Percentiles rank a stretch among this genome's conserved stretches.
These are phyloP conservation scores for Penicillium glabrum DNA, from an alignment of 2,329 filamentous ascomycete genomes.

Conservation along the genomic window DNA sequence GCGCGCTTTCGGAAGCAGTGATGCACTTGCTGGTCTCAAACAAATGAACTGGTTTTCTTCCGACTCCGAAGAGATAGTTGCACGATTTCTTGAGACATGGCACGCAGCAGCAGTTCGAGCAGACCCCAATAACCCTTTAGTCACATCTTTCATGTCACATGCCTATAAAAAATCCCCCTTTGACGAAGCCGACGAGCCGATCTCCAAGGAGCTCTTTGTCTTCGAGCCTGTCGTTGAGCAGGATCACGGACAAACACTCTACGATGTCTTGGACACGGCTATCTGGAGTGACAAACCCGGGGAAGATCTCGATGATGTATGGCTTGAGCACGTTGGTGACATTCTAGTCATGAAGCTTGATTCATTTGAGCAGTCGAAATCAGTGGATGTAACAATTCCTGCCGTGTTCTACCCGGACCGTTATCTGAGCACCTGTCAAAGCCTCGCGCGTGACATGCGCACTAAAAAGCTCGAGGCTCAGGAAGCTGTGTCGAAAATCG, in stretches of 20 bases:
- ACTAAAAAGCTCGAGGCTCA: conserved; percentile 34
- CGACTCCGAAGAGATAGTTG: conserved; percentile 37
- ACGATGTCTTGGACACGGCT: conserved; percentile 54
- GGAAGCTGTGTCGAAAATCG: conserved; percentile 33
- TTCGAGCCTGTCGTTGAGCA: conserved; percentile 41
- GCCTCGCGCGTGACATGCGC: conserved; percentile 49
- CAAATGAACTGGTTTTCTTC: conserved; percentile 30
- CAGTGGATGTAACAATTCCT: conserved; percentile 53
- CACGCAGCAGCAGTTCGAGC: conserved; percentile 45
- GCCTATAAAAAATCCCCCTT: conserved; percentile 40
- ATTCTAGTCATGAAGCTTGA: conserved; percentile 54
- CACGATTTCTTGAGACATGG: conserved; percentile 53
- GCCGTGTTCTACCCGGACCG: conserved; percentile 59
- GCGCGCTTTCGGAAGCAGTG: conserved; percentile 59
- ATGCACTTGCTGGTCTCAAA: conserved; percentile 49
- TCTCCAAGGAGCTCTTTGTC: conserved; percentile 38
- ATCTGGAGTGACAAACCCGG: conserved; percentile 49
- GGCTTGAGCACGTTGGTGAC: conserved; percentile 52
- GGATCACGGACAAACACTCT: conserved; percentile 46
- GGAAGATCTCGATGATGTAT: conserved; percentile 44
- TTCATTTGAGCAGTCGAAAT: conserved; percentile 34
- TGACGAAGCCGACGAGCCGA: conserved; percentile 27
- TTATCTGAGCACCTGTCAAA: conserved; percentile 56
- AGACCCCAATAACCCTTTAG: conserved; percentile 41
- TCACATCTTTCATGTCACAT: conserved; percentile 48